Evolutionary conservation across 352 stramenopile genomes (phyloP).

Genomic region (Thraustotheca clavata): DNA sequence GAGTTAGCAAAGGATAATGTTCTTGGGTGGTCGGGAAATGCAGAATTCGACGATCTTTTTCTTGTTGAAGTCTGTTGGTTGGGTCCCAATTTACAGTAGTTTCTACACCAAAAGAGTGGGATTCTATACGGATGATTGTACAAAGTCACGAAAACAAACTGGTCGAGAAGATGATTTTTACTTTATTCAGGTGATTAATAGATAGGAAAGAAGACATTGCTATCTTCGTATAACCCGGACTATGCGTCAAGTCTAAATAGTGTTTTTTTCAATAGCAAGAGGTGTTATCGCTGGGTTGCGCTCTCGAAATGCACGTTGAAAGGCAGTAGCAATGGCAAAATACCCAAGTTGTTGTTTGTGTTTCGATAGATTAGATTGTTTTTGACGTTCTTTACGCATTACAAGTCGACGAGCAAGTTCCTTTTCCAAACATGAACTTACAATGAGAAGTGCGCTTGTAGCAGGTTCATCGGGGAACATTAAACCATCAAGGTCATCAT

Average conservation of each 20-base stretch:
- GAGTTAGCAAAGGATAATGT: too few relatives aligned
- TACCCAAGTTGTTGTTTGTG: conserved; percentile 59
- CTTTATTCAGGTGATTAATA: not conserved
- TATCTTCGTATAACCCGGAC: too few relatives aligned
- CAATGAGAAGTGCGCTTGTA: conserved; percentile 43
- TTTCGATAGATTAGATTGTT: not conserved
- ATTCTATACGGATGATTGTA: too few relatives aligned
- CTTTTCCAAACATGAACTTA: conserved; percentile 63
- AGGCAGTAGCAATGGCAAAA: conserved; percentile 70
- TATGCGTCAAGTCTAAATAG: conserved; percentile 9
- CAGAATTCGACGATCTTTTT: too few relatives aligned
- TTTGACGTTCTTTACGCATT: conserved; percentile 31
- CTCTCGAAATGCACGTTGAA: conserved; percentile 67
- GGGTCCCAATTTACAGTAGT: too few relatives aligned
- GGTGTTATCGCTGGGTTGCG: conserved; percentile 22
- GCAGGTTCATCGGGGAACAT: not conserved
- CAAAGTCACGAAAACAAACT: too few relatives aligned
- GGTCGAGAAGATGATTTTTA: too few relatives aligned
- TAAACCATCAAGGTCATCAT: not conserved
- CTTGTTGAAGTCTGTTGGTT: too few relatives aligned
- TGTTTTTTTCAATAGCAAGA: not conserved
- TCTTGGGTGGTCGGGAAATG: too few relatives aligned
- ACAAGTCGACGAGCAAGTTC: conserved; percentile 57
- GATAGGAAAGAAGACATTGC: too few relatives aligned
- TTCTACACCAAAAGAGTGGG: too few relatives aligned